Evolutionary conservation across 1,284 basidiomycete species (phyloP).

Genomic region (Apiotrichum domesticum): DNA sequence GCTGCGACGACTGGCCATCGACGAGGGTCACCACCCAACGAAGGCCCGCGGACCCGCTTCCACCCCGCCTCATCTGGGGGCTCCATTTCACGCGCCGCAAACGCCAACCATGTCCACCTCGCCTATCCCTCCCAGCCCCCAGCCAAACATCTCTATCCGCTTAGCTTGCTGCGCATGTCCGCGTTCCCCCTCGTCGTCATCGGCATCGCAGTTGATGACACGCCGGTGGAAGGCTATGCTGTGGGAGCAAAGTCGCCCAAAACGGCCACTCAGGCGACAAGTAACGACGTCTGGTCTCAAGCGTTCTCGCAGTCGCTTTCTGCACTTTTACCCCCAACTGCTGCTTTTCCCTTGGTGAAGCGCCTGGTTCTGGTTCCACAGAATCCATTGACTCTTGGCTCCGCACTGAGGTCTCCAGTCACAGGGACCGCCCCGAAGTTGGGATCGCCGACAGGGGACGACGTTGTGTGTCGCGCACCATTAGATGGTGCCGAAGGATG

Average conservation of each 20-base stretch:
- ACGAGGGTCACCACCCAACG: neutral
- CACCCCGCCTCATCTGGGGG: slow-evolving; percentile 23
- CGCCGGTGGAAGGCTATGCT: slow-evolving; percentile 6
- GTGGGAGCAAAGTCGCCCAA: neutral
- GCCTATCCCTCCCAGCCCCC: slow-evolving; percentile 30
- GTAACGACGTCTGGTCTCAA: slow-evolving; percentile 13
- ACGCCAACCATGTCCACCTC: slow-evolving; percentile 37
- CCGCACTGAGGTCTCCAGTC: neutral
- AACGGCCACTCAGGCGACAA: neutral
- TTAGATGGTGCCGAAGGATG: slow-evolving; percentile 49
- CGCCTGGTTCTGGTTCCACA: slow-evolving; percentile 49
- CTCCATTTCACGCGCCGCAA: slow-evolving; percentile 29
- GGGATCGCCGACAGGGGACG: neutral
- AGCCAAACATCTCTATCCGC: slow-evolving; percentile 33
- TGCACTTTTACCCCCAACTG: slow-evolving; percentile 52
- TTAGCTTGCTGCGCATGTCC: slow-evolving; percentile 34
- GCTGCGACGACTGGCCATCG: neutral
- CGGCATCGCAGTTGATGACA: slow-evolving; percentile 34
- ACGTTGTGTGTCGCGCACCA: slow-evolving; percentile 24
- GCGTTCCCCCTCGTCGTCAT: slow-evolving; percentile 41
- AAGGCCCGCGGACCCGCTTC: slow-evolving; percentile 25
- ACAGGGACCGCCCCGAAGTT: slow-evolving; percentile 4
- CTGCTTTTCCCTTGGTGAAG: slow-evolving; percentile 65
- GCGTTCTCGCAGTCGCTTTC: slow-evolving; percentile 34
- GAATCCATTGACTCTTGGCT: neutral